Evolutionary conservation across 129 eudicot species (phyloP), one percentile per base, ranked within the genome.

Genomic region (Deinandra increscens): DNA sequence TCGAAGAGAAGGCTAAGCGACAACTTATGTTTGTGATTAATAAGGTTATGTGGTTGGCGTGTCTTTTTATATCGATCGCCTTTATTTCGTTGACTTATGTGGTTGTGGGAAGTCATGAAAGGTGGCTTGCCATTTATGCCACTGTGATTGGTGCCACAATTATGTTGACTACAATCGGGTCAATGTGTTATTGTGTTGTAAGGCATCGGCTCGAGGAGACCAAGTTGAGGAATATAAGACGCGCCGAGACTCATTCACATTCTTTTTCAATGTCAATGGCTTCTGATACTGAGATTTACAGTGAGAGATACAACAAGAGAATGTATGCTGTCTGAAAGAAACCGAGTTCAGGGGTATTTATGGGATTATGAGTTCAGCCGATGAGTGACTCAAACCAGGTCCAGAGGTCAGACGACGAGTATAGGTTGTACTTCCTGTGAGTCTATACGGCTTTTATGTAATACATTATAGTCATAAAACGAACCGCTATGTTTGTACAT

Each of bases 1-100:
- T 91, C 4, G 96, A 91, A 75, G 91, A 86, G 55, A 88, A 86
- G 75, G 89, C 88, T 5, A 91, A 91, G 68, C 81, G 74, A 50
- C 93, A 88, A 68, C 94, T 91, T 64, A 56, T 91, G 89, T 88
- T 86, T 78, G 96, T 86, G 20, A 91, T 91, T 19, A 91, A 91
- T 83, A 91, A 88, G 73, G 86, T 91, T 17, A 91, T 91, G 97
- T 91, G 97, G 97, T 63, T 75, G 53, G 97, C 97, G 0, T 91
- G 97, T 23, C 81, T 91, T 9, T 86, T 75, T 75, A 91, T 91
- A 59, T 91, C 97, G 6, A 45, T 91, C 9, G 80, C 97, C 4
- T 91, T 91, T 62, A 88, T 91, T 29, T 70, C 97, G 2, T 83
- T 91, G 18, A 74, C 96, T 1, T 91, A 91, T 59, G 80, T 91